Evolutionary conservation across 306 rosid species (phyloP).

Genomic region (Cucumis hystrix): DNA sequence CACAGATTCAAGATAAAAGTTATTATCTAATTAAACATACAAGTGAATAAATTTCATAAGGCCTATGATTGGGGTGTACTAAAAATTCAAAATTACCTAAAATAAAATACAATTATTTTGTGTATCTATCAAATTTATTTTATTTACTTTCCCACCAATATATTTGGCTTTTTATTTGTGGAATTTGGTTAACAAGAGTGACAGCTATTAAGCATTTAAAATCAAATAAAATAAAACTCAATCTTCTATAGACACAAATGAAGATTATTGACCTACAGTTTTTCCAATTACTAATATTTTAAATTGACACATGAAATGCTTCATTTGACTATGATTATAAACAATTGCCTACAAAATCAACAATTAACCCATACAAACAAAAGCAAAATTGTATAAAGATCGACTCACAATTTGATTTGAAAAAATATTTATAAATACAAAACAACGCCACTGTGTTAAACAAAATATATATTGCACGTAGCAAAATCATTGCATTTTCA

Average conservation of each 20-base stretch:
- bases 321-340: not conserved
- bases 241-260: not conserved
- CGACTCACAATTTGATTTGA: too few relatives aligned
- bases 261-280: not conserved
- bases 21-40: too few relatives aligned
- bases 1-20: too few relatives aligned
- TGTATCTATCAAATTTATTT: not conserved
- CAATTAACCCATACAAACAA: too few relatives aligned
- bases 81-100: not conserved
- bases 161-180: not conserved
- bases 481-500: too few relatives aligned
- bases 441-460: too few relatives aligned
- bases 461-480: too few relatives aligned
- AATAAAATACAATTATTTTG: not conserved
- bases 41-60: too few relatives aligned
- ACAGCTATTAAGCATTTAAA: not conserved
- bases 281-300: not conserved
- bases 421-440: too few relatives aligned
- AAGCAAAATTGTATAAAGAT: too few relatives aligned
- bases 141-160: not conserved
- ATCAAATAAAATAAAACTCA: not conserved
- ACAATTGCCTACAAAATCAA: too few relatives aligned
- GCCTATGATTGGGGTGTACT: too few relatives aligned
- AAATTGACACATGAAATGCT: not conserved
- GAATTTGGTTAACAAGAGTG: not conserved